Base-by-base conservation (phyloP, 2,329 filamentous ascomycete genomes). In the Didymosphaeria variabile region DNA sequence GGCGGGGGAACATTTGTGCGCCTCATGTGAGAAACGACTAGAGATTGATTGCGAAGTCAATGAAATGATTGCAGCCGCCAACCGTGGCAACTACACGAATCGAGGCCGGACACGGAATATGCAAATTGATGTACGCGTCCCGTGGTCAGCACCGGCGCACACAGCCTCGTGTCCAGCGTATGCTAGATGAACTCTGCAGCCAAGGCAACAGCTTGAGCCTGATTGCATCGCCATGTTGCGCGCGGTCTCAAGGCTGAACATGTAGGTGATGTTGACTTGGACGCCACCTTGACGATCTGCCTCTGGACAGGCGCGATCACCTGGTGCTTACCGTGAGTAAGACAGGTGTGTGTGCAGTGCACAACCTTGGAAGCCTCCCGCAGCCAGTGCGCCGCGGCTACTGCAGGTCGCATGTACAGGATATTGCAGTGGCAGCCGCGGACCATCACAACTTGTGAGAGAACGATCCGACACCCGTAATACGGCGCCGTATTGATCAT, bases 351-450 rank as follows among this genome's bases (percentile, higher is more conserved):
- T 44, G 10, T 55, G 38, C 38, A 38, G n/a, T n/a, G n/a, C n/a
- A n/a, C n/a, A n/a, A n/a, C n/a, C n/a, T n/a, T n/a, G n/a, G n/a
- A 40, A 52, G 34, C 49, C 23, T 17, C 52, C 6, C 52, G 34
- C 38, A 17, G 12, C 26, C 52, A 44, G 23, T 32, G 21, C 52
- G 52, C 38, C 38, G 40, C 51, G 13, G 31, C 34, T 54, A 36
- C 51, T 13, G 49, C 50, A 23, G n/a, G 36, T 34, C 34, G 21
- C 26, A 19, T 45, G 38, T 34, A 45, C 23, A 45, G 12, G 38
- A 55, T 55, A 53, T 55, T 55, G 52, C 38, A 45, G 52, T 55
- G 36, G 38, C 52, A 45, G 52, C 8, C 29, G 36, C 34, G 23
- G 51, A 52, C 38, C 49, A 31, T 38, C 19, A 29, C 26, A 21